Evolutionary conservation across 1,284 basidiomycete species (phyloP).

Genomic region (Trametes pubescens): DNA sequence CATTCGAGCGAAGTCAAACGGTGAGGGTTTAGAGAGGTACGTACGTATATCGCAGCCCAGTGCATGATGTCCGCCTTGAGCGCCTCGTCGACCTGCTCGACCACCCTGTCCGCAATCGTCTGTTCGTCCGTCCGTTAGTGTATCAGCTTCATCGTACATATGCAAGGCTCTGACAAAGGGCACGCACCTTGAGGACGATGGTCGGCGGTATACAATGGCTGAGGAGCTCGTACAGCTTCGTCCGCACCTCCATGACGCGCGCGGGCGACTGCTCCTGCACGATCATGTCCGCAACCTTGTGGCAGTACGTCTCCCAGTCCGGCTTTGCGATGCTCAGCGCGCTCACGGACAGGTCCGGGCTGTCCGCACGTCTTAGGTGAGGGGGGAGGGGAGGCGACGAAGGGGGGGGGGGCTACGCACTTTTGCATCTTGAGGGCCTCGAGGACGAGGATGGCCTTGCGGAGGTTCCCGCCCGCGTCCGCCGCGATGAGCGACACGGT

Average conservation of each 20-base stretch:
- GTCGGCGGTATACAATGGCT: constrained; percentile 99
- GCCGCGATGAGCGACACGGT: constrained; percentile 79
- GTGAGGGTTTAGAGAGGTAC: constrained; percentile 39
- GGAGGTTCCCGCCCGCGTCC: constrained; percentile 90
- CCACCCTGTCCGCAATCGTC: constrained; percentile 89
- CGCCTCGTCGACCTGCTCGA: constrained; percentile 88
- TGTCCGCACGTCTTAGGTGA: constrained; percentile 20
- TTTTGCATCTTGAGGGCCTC: constrained; percentile 97
- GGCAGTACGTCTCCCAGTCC: constrained; percentile 99
- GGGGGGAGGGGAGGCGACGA: background rate
- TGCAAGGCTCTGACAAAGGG: background rate
- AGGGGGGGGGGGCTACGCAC: constrained; percentile 54
- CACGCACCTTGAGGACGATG: constrained; percentile 82
- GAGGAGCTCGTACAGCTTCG: constrained; percentile 94
- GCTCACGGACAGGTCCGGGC: constrained; percentile 75
- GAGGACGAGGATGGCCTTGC: constrained; percentile 94
- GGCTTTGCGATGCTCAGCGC: constrained; percentile 89
- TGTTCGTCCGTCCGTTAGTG: too few relatives aligned
- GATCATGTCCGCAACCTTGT: constrained; percentile 93
- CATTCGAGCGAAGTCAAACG: background rate
- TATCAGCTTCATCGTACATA: too few relatives aligned
- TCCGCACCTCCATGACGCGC: constrained; percentile 90
- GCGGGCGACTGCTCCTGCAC: constrained; percentile 94
- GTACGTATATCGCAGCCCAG: constrained; percentile 95
- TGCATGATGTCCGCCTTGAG: constrained; percentile 93